phyloP scores from a whole-genome alignment of 2,329 filamentous ascomycete species.

The Sporothrix pallida region DNA sequence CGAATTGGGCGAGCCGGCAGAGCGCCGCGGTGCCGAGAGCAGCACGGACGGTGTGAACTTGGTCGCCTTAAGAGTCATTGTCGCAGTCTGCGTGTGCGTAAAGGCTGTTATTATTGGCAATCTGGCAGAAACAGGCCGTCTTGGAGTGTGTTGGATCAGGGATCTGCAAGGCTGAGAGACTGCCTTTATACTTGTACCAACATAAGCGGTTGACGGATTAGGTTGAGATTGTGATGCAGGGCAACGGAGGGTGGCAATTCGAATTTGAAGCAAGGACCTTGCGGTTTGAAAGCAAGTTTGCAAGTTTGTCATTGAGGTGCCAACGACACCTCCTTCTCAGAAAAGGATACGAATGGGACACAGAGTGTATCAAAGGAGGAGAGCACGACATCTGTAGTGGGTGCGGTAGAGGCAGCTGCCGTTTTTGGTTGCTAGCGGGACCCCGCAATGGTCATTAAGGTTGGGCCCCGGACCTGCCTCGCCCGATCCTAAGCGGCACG shows the following conservation, averaged over 20 bases:
- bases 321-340: not conserved
- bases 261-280: not conserved
- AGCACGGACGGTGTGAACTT: slow-evolving; percentile 80
- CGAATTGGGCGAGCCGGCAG: slow-evolving; percentile 71
- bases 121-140: not conserved
- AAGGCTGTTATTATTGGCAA: not conserved
- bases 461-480: not conserved
- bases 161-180: not conserved
- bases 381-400: slow-evolving; percentile 22
- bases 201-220: not conserved
- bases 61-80: slow-evolving; percentile 73
- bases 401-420: slow-evolving; percentile 3
- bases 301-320: slow-evolving; percentile 20
- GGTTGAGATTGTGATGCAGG: not conserved
- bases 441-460: slow-evolving; percentile 4
- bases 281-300: not conserved
- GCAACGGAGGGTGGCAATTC: not conserved
- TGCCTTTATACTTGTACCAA: not conserved
- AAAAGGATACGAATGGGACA: not conserved
- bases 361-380: not conserved
- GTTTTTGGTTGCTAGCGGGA: not conserved
- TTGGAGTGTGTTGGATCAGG: not conserved
- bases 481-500: not conserved
- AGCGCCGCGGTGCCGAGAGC: slow-evolving; percentile 75
- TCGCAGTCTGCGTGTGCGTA: not conserved